These are phyloP conservation scores for Podospora didyma DNA, from an alignment of 495 filamentous ascomycete genomes.

Conservation along the genomic window DNA sequence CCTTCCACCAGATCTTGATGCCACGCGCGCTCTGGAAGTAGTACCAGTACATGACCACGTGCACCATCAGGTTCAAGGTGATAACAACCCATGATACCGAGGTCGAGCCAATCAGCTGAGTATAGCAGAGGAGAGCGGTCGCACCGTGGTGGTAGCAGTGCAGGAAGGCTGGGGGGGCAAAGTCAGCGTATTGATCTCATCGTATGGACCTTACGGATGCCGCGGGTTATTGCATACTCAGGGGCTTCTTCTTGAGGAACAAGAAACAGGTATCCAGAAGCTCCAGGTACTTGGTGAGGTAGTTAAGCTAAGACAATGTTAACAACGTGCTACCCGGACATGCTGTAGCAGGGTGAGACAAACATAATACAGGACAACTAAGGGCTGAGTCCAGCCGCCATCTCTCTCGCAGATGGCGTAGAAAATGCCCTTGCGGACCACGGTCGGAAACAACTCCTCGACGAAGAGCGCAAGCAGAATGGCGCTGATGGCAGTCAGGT, in stretches of 20 bases:
- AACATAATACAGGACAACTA: slow-evolving; percentile 79
- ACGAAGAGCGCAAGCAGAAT: slow-evolving; percentile 65
- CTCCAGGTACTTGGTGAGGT: slow-evolving; percentile 80
- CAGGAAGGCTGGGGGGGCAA: slow-evolving; percentile 64
- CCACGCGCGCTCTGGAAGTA: slow-evolving; percentile 85
- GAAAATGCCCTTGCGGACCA: slow-evolving; percentile 66
- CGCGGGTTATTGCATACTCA: slow-evolving; percentile 57
- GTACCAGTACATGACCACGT: slow-evolving; percentile 74
- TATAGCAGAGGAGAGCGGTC: slow-evolving; percentile 82
- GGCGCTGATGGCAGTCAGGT: slow-evolving; percentile 66
- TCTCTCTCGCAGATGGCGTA: slow-evolving; percentile 63
- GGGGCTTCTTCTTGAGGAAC: slow-evolving; percentile 82
- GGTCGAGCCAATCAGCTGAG: slow-evolving; percentile 72
- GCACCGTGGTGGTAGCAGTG: slow-evolving; percentile 77
- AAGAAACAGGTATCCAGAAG: slow-evolving; percentile 78
- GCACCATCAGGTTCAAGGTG: slow-evolving; percentile 70
- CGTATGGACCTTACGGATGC: slow-evolving; percentile 25
- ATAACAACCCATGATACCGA: slow-evolving; percentile 76
- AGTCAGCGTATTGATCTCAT: slow-evolving; percentile 46
- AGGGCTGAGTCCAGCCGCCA: slow-evolving; percentile 74
- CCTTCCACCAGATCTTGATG: slow-evolving; percentile 84
- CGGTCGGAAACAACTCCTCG: slow-evolving; percentile 67
- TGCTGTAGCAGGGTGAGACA: slow-evolving; percentile 20
- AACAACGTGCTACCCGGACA: slow-evolving; percentile 18
- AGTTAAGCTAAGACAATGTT: slow-evolving; percentile 62